These are phyloP conservation scores for Scutellaria baicalensis DNA, from an alignment of 257 asterid genomes.

Conservation along the genomic window DNA sequence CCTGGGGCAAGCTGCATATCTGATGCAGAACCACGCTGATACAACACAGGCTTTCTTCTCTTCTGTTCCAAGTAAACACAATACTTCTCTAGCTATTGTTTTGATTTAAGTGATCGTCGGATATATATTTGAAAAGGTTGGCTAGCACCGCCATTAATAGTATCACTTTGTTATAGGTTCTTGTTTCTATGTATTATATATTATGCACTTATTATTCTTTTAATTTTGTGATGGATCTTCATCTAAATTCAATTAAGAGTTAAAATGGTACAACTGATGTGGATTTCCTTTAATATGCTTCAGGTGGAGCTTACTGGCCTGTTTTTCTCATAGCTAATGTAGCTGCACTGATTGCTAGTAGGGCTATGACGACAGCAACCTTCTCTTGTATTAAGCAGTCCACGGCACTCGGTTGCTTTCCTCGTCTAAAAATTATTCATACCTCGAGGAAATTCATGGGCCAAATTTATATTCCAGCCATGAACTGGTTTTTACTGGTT, in stretches of 20 bases:
- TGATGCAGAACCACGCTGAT: conserved; percentile 90
- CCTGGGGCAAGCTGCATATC: conserved; percentile 99
- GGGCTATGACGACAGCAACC: conserved; percentile 95
- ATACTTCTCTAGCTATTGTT: conserved; percentile 3
- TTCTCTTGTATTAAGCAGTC: conserved; percentile 96
- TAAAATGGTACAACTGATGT: conserved; percentile 6
- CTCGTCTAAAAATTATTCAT: conserved; percentile 92
- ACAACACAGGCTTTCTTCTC: conserved; percentile 94
- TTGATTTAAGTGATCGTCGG: conserved; percentile 7
- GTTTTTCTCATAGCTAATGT: conserved; percentile 81
- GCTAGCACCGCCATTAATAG: not conserved
- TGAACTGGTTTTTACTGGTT: conserved; percentile 92
- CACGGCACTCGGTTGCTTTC: conserved; percentile 94
- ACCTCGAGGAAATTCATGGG: conserved; percentile 97
- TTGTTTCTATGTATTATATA: not conserved
- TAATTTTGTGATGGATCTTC: not conserved
- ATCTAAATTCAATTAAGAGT: not conserved
- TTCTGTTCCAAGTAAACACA: conserved; percentile 77
- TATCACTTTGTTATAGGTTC: not conserved
- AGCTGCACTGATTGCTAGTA: conserved; percentile 97
- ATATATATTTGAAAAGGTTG: conserved; percentile 1
- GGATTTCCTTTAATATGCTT: conserved; percentile 21
- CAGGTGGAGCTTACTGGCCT: conserved; percentile 97
- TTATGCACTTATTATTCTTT: not conserved
- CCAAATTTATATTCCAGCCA: conserved; percentile 92